Base-by-base conservation (phyloP, 2,329 filamentous ascomycete species). In the Colletotrichum tofieldiae region DNA sequence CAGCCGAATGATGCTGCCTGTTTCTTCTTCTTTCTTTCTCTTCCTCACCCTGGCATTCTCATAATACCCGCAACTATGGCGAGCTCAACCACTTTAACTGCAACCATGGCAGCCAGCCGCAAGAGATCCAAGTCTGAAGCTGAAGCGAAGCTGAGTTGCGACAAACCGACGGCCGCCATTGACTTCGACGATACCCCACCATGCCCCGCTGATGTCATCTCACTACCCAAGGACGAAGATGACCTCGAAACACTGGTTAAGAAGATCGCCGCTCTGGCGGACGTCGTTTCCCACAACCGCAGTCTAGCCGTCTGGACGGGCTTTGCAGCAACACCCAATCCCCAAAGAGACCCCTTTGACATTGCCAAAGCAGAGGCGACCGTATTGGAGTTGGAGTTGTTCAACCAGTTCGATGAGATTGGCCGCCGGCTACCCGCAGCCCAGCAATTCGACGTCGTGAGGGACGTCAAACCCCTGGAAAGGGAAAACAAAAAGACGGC, bases 231-330 rank as follows among this genome's bases (percentile, higher is more conserved):
- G 26, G 23, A 23, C 12, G 26, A 47, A 2, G 64, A 66, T 2
- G 54, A 51, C 23, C 52, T 45, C 43, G 54, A 60, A 11, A 41
- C 47, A 6, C 20, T 64, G 12, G 18, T 32, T 35, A 23, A 20
- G 2, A 55, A 55, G 20, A 39, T 41, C 3, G 18, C 23, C 49
- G 61, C 61, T 37, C 61, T 64, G 23, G 47, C 26, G 47, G 23
- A 23, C 12, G 49, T 64, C 23, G 43, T 60, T 35, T 41, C 23
- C 7, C 32, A 29, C 43, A 49, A n/a, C 18, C 35, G 43, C 64
- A 60, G 64, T 11, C 35, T 66, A 16, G 64, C 64, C 18, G 32
- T 66, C 32, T 60, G 54, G 41, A 66, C 64, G 32, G 43, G 23
- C 9, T 66, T 60, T 43, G 49, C 47, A 20, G 64, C 54, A 16